Percentiles rank a stretch among this genome's conserved stretches.
These are phyloP conservation scores for Blastomyces gilchristii DNA, from an alignment of 2,329 filamentous ascomycete genomes.

Conservation along the genomic window DNA sequence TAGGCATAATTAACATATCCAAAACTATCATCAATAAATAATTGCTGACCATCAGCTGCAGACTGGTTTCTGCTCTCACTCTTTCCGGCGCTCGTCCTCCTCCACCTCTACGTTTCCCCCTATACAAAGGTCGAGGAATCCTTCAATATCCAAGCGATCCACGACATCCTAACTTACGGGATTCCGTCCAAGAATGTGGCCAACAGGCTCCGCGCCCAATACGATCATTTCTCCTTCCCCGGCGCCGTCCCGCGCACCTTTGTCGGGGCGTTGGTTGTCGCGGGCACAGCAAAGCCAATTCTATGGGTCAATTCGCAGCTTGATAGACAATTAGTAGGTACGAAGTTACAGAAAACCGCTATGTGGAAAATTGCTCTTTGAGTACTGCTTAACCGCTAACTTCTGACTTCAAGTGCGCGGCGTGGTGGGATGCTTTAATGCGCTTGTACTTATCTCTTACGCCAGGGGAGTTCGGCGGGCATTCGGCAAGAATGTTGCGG, in stretches of 20 bases:
- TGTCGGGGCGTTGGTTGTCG: slow-evolving; percentile 65
- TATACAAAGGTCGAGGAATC: slow-evolving; percentile 98
- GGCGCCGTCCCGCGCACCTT: slow-evolving; percentile 89
- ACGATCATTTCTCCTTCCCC: slow-evolving; percentile 85
- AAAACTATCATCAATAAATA: background rate
- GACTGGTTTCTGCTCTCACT: slow-evolving; percentile 40
- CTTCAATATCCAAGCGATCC: slow-evolving; percentile 89
- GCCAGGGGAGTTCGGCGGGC: slow-evolving; percentile 51
- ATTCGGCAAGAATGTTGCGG: slow-evolving; percentile 57
- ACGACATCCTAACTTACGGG: slow-evolving; percentile 78
- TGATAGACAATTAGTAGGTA: slow-evolving; percentile 48
- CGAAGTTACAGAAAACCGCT: slow-evolving; percentile 12
- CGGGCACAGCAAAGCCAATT: slow-evolving; percentile 60
- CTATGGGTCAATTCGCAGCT: slow-evolving; percentile 49
- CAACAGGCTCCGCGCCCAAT: slow-evolving; percentile 50
- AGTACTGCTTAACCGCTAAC: background rate
- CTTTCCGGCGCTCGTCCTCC: slow-evolving; percentile 52
- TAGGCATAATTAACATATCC: background rate
- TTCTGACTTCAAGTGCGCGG: slow-evolving; percentile 48
- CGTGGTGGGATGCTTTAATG: slow-evolving; percentile 70
- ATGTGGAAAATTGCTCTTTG: background rate
- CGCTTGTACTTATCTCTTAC: slow-evolving; percentile 56
- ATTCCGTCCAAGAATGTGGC: slow-evolving; percentile 51
- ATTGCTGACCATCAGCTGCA: slow-evolving; percentile 21
- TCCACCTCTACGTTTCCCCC: slow-evolving; percentile 65